Evolutionary conservation across 2,329 filamentous ascomycete genomes (phyloP).

Genomic region (Exserohilum turcica): DNA sequence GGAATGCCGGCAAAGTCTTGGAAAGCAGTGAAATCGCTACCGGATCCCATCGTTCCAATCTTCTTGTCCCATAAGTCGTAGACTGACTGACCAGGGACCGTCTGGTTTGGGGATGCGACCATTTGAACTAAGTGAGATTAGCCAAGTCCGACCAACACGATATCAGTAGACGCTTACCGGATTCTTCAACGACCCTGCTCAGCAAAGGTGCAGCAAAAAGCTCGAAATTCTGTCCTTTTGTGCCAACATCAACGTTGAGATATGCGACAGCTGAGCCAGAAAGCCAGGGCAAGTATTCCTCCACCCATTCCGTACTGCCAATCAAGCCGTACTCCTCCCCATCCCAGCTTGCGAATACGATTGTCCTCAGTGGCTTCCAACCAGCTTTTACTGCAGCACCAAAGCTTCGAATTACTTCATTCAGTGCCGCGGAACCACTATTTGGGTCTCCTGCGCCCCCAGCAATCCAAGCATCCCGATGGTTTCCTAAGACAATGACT

Average conservation of each 20-base stretch:
- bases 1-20: constrained; percentile 59
- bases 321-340: constrained; percentile 81
- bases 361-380: constrained; percentile 85
- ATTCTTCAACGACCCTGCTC: constrained; percentile 72
- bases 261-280: constrained; percentile 75
- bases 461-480: constrained; percentile 86
- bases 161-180: constrained; percentile 47
- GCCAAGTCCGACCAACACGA: neutral
- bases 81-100: constrained; percentile 69
- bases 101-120: constrained; percentile 69
- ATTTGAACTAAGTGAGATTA: constrained; percentile 32
- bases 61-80: constrained; percentile 64
- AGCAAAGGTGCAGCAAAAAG: constrained; percentile 75
- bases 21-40: constrained; percentile 59
- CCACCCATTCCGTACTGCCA: constrained; percentile 91
- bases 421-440: constrained; percentile 77
- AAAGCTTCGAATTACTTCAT: constrained; percentile 77
- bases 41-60: constrained; percentile 61
- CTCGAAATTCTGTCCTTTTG: constrained; percentile 66
- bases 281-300: constrained; percentile 85
- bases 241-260: constrained; percentile 81
- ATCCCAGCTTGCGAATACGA: constrained; percentile 78
- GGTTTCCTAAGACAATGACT: constrained; percentile 88
- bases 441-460: constrained; percentile 86
- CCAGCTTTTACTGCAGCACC: constrained; percentile 72